Evolutionary conservation across 257 asterid species (phyloP), one percentile per base, ranked within the genome.

Genomic region (Petunia secreta): DNA sequence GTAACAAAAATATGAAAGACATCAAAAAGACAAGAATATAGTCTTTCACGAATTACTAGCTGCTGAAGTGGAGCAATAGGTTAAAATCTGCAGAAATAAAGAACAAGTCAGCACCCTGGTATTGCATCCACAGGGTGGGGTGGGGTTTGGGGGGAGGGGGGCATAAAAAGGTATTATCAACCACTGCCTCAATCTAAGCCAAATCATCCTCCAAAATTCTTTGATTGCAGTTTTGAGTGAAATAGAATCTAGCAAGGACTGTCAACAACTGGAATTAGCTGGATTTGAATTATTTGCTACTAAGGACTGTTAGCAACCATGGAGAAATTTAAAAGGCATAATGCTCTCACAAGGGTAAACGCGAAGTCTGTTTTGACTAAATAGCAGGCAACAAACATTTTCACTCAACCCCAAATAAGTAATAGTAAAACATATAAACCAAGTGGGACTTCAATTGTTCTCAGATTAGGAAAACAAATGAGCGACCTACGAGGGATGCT

Each of bases 1-100:
- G 25, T n/a, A 67, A 67, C 66, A 34, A 75, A 52, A 73, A 67
- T 10, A 14, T 8, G 59, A 48, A 85, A 78, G 57, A 41, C 78
- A 57, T 59, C 34, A 78, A 78, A 34, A 60, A 68, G 46, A 81
- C 25, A 53, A 43, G 37, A 41, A 79, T n/a, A 69, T 15, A 50
- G 68, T 63, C 44, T 16, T 63, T 71, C 62, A 71, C 77, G 11
- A 48, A 48, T 11, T 25, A 25, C 25, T 25, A 25, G 25, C 25
- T 25, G 25, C 25, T 25, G 25, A 25, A 25, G 25, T 25, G 25
- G 25, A 25, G 25, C 25, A 25, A 25, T 25, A 25, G 25, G 25
- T 25, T 44, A 34, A 34, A 71, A 34, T 16, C 41, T 25, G 76
- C 76, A 46, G 76, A 69, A 16, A 69, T 9, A 34, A 44, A 68